Evolutionary conservation across 208 protist species (phyloP).

Genomic region (Novymonas esmeraldas): DNA sequence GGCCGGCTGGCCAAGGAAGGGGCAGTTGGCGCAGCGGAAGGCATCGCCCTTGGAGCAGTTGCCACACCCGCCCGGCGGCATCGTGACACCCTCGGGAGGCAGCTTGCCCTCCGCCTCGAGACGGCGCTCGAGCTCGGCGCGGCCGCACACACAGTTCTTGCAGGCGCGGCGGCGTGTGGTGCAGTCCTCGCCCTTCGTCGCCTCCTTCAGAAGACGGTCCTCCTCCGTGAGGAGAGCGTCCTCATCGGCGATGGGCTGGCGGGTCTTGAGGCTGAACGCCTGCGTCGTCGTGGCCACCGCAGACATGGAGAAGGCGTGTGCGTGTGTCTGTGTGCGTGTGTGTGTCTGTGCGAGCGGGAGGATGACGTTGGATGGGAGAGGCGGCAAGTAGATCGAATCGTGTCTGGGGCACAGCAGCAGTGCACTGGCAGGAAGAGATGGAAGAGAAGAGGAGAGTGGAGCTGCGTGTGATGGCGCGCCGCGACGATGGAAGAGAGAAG

Average conservation of each 20-base stretch:
- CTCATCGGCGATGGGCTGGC: slow-evolving; percentile 75
- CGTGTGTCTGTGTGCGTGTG: neutral
- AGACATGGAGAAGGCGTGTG: slow-evolving; percentile 1
- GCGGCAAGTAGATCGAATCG: neutral
- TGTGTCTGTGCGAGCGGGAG: slow-evolving; percentile 11
- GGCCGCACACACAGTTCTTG: slow-evolving; percentile 90
- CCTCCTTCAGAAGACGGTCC: slow-evolving; percentile 62
- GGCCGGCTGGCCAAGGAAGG: slow-evolving; percentile 86
- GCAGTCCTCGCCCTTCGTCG: slow-evolving; percentile 73
- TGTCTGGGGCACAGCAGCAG: no score
- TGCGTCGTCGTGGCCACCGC: slow-evolving; percentile 38
- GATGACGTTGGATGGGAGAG: neutral
- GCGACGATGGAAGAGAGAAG: no score
- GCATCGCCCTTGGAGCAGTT: slow-evolving; percentile 90
- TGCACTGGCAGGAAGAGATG: no score
- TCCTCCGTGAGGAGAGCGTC: slow-evolving; percentile 79
- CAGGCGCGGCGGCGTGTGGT: slow-evolving; percentile 81
- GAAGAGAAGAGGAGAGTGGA: no score
- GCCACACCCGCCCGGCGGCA: slow-evolving; percentile 83
- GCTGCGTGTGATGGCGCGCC: no score
- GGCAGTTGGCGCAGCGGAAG: slow-evolving; percentile 90
- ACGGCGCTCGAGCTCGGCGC: slow-evolving; percentile 69
- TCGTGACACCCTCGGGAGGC: slow-evolving; percentile 34
- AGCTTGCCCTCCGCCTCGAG: slow-evolving; percentile 55
- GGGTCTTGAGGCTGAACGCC: slow-evolving; percentile 81